These are phyloP conservation scores for Mycena sp. DNA, from an alignment of 1,284 basidiomycete species.

Conservation along the genomic window DNA sequence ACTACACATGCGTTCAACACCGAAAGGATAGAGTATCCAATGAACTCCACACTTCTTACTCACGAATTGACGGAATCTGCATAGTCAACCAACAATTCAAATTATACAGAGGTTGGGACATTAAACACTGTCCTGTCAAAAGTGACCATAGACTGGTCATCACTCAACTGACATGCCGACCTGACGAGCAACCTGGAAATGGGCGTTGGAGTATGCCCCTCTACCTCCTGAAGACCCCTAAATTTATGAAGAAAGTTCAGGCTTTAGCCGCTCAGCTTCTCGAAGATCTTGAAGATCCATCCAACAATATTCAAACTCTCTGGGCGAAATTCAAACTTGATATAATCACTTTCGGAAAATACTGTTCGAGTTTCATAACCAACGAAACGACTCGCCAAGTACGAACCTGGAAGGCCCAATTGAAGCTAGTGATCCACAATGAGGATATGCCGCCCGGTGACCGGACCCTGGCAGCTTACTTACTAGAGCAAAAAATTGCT, in stretches of 20 bases:
- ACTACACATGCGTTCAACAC: conserved; percentile 3
- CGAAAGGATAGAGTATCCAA: background rate
- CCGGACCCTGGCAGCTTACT: background rate
- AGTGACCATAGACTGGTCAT: conserved; percentile 21
- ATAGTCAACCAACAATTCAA: background rate
- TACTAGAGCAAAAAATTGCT: conserved; percentile 6
- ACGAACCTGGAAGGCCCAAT: background rate
- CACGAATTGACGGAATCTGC: background rate
- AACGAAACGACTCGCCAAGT: background rate
- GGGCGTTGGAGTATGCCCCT: conserved; percentile 26
- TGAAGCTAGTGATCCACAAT: background rate
- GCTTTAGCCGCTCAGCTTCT: background rate
- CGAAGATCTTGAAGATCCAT: background rate
- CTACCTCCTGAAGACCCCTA: conserved; percentile 14
- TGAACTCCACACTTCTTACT: background rate
- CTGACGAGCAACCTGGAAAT: conserved; percentile 10
- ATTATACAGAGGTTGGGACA: conserved; percentile 12
- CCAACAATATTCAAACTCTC: background rate
- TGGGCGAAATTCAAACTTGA: background rate
- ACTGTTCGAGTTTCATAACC: background rate
- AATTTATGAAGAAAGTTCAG: conserved; percentile 25
- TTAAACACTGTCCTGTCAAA: conserved; percentile 5
- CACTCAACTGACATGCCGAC: background rate
- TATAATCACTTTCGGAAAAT: background rate
- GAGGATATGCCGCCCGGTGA: background rate